Base-by-base conservation (phyloP, 352 stramenopile genomes). In the Pythium phragmitis region DNA sequence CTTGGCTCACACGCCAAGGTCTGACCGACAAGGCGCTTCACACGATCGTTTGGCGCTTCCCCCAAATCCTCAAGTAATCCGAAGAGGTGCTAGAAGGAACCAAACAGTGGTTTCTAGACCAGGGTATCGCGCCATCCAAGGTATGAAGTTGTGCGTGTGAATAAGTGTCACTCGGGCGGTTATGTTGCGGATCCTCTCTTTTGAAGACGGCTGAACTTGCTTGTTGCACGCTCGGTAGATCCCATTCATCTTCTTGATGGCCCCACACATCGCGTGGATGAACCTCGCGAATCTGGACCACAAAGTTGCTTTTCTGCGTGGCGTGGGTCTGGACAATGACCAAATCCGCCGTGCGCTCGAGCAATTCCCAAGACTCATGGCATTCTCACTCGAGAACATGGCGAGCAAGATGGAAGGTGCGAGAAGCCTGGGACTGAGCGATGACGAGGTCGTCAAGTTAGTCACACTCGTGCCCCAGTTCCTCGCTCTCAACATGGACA, bases 191-290 rank as follows among this genome's bases (percentile, higher is more conserved):
- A 21, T 21, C 21, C 21, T 21, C 21, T 21, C 21, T 21, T 21
- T 21, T 21, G 21, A 21, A 21, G 21, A 21, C 21, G 21, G 21
- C 21, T 21, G 21, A 21, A 21, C 21, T 21, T 21, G 21, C 21
- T 21, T 21, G 21, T 21, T 21, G 21, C 26, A 5, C 7, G 34
- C 7, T 14, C 47, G 1, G 16, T 46, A 89, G 81, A 73, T 90
- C 16, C 52, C 70, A n/a, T 90, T 84, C 63, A 39, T 88, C 23
- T 74, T 87, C 47, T 69, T 63, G 12, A 60, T 87, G 17, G 86
- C 85, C 61, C 81, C 81, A 1, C 68, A 78, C 16, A 49, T 68
- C n/a, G 78, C 70, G 5, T 69, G 21, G 21, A 21, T 67, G 28
- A 79, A 49, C 45, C 69, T 73, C 21, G 57, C 70, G 21, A 87